A percentile compares a stretch with the other conserved stretches of the same genome.
These are phyloP conservation scores for Rhodofomes roseus DNA, from an alignment of 1,284 basidiomycete genomes.

Conservation along the genomic window DNA sequence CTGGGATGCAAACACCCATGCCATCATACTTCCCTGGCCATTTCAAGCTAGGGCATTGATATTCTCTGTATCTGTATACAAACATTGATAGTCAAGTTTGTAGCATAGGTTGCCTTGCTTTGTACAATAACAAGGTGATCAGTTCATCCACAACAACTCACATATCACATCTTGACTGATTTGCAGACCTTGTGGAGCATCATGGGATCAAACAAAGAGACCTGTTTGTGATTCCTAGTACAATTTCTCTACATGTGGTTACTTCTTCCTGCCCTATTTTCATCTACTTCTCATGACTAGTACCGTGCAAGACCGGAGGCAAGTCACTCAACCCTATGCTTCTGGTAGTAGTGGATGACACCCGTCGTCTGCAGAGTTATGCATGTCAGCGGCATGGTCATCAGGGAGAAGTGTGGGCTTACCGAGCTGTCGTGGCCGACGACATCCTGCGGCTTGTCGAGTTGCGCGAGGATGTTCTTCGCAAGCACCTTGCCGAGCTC, in stretches of 20 bases:
- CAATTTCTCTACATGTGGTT: neutral
- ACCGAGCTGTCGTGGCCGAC: slow-evolving; percentile 91
- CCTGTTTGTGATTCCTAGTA: neutral
- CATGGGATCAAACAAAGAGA: no score
- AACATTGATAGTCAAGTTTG: no score
- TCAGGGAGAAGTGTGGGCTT: slow-evolving; percentile 17
- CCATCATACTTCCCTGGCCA: no score
- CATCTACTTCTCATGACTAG: neutral
- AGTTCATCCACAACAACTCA: no score
- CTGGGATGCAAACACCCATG: no score
- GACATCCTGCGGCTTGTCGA: slow-evolving; percentile 80
- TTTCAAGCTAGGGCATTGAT: no score
- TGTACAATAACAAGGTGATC: no score
- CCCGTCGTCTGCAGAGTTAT: slow-evolving; percentile 70
- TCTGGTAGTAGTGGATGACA: slow-evolving; percentile 93
- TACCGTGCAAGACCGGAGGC: neutral
- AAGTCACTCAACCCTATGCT: slow-evolving; percentile 69
- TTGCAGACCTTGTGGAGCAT: no score
- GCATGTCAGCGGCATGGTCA: neutral
- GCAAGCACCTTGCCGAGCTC: slow-evolving; percentile 96
- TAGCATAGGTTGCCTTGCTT: no score
- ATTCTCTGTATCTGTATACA: no score
- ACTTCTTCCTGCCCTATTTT: neutral
- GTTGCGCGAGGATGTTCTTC: slow-evolving; percentile 90
- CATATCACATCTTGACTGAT: no score